Evolutionary conservation across 164 flowering plant genomes (phyloP).

Genomic region (Liriodendron chinense): DNA sequence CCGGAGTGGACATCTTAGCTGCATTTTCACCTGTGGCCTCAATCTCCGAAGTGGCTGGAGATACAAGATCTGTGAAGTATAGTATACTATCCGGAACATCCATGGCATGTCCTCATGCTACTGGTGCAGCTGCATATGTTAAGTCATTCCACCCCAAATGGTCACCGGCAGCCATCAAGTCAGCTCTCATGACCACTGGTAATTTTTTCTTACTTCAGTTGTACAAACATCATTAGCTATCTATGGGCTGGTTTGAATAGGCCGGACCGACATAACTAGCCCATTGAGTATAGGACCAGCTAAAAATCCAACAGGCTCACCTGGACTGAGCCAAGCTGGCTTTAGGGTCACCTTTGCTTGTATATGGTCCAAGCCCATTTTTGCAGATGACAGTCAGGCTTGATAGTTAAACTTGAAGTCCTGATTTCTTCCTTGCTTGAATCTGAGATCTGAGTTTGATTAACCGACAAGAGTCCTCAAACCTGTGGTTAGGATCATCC

Average conservation of each 20-base stretch:
- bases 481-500: too few relatives aligned
- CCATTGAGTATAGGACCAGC: background rate
- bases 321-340: too few relatives aligned
- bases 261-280: background rate
- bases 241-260: too few relatives aligned
- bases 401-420: too few relatives aligned
- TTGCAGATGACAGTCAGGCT: too few relatives aligned
- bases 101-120: constrained; percentile 75
- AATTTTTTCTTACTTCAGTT: too few relatives aligned
- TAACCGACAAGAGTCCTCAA: too few relatives aligned
- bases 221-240: too few relatives aligned
- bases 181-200: constrained; percentile 87
- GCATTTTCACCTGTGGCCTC: constrained; percentile 40
- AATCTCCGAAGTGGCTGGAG: constrained; percentile 22
- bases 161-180: constrained; percentile 77
- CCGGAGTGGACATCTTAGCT: constrained; percentile 69
- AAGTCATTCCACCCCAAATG: constrained; percentile 65
- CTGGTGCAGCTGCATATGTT: constrained; percentile 60
- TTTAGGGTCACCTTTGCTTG: too few relatives aligned
- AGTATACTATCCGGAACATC: constrained; percentile 60
- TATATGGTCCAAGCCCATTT: too few relatives aligned
- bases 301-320: background rate
- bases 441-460: too few relatives aligned
- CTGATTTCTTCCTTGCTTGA: too few relatives aligned
- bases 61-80: constrained; percentile 6